phyloP scores from a whole-genome alignment of 352 stramenopile species.

The Pythium sp. region DNA sequence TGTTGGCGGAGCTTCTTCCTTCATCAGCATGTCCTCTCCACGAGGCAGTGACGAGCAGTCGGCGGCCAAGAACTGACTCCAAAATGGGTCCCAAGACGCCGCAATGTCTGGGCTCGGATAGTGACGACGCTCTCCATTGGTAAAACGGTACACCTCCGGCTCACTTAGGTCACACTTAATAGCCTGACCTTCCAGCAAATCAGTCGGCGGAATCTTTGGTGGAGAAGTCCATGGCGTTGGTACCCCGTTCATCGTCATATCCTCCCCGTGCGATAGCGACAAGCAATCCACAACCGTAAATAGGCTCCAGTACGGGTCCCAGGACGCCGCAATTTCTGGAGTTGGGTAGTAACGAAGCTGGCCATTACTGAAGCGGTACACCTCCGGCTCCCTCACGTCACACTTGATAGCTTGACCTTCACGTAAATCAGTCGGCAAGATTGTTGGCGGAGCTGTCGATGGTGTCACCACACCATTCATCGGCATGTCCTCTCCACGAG shows the following conservation, averaged over 20 bases:
- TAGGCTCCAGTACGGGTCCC: slow-evolving; percentile 20
- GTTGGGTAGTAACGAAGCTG: slow-evolving; percentile 21
- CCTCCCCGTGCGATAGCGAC: slow-evolving; percentile 9
- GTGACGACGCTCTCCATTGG: slow-evolving; percentile 7
- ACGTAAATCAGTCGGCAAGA: neutral
- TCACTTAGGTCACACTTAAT: slow-evolving; percentile 19
- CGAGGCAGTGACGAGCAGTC: slow-evolving; percentile 18
- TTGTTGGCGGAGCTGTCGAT: too few species aligned
- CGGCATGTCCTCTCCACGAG: slow-evolving; percentile 11
- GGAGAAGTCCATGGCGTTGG: neutral
- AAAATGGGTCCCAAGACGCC: slow-evolving; percentile 21
- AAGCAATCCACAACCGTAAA: slow-evolving; percentile 18
- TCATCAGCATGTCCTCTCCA: slow-evolving; percentile 18
- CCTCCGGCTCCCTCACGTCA: neutral
- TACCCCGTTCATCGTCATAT: slow-evolving; percentile 13
- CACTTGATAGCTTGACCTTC: slow-evolving; percentile 31
- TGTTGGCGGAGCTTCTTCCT: neutral
- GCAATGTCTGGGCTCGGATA: slow-evolving; percentile 19
- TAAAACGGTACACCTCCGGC: slow-evolving; percentile 17
- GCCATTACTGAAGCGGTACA: slow-evolving; percentile 19
- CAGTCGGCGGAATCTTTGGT: neutral
- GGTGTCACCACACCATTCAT: too few species aligned
- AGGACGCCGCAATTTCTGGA: slow-evolving; percentile 19
- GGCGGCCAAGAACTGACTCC: slow-evolving; percentile 7
- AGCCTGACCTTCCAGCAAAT: neutral